These are phyloP conservation scores for Verticillium isaacii DNA, from an alignment of 2,329 filamentous ascomycete genomes.

Conservation along the genomic window DNA sequence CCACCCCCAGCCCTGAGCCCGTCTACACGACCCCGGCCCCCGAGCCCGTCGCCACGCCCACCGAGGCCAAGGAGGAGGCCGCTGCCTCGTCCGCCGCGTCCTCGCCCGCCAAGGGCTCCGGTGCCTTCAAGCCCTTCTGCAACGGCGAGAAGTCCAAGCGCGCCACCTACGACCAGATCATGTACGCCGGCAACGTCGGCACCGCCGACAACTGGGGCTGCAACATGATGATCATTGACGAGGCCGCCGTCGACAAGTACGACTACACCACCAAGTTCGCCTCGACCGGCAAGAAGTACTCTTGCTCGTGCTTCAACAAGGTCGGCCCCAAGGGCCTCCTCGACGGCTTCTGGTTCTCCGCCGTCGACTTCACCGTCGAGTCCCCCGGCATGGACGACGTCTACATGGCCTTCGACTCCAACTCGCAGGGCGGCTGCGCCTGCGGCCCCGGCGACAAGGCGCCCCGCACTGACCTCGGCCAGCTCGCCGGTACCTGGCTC, in stretches of 20 bases:
- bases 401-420: conserved; percentile 37
- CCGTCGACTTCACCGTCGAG: conserved; percentile 34
- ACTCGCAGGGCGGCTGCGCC: conserved; percentile 45
- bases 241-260: conserved; percentile 31
- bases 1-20: conserved; percentile 6
- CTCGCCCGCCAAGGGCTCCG: conserved; percentile 27
- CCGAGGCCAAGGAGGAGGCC: conserved; percentile 22
- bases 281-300: conserved; percentile 27
- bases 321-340: conserved; percentile 38
- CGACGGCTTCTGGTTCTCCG: conserved; percentile 44
- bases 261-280: conserved; percentile 37
- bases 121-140: conserved; percentile 23
- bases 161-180: conserved; percentile 39
- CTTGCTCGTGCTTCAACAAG: conserved; percentile 48
- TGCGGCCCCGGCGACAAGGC: conserved; percentile 29
- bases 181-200: conserved; percentile 43
- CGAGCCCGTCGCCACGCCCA: conserved; percentile 22
- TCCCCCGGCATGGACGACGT: conserved; percentile 22
- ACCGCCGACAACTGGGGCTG: conserved; percentile 37
- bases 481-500: conserved; percentile 41
- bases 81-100: conserved; percentile 27
- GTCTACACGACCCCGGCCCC: background rate
- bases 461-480: conserved; percentile 29
- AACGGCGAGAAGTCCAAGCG: conserved; percentile 34
- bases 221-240: conserved; percentile 44